Base-by-base conservation (phyloP, 768 basidiomycete genomes). In the Xerocomellus chrysenteron region DNA sequence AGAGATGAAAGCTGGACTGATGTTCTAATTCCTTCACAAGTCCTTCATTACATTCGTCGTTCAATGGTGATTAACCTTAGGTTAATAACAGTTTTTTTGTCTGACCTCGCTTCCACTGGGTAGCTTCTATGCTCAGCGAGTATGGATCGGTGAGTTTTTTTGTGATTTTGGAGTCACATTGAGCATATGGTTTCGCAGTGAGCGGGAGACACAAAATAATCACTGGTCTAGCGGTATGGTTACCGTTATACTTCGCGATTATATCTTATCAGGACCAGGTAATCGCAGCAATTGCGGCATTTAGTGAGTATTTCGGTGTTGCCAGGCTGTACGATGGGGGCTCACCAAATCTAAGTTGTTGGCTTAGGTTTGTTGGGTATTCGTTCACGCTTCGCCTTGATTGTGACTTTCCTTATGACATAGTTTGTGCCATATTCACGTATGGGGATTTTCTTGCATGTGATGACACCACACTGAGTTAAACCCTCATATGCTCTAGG, bases 61-160 rank as follows among this genome's bases (percentile, higher is more conserved):
- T 46, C 52, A 55, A 54, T 54, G 55, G 55, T 55, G 24, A 55
- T 19, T 39, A 10, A 2, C 21, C 9, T 40, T 16, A 8, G 4
- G n/a, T 36, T 54, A 16, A 40, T 5, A 28, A 28, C 36, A 17
- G 33, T 24, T 36, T 14, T n/a, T 14, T 24, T 36, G 5, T 37
- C 55, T 54, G 43, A 56, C 36, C 43, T 9, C 30, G 24, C 30
- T 26, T 32, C 26, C 17, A 19, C 36, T 17, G n/a, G 28, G 13
- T 37, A 56, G 55, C 28, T 56, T 54, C 37, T 47, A 46, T 55
- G 44, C 28, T 41, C 55, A 54, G 24, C 55, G 55, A 35, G 52
- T 46, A n/a, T 55, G 55, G 55, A 55, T 56, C 9, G 17, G 52
- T 56, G 35, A 56, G 55, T 28, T 37, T 9, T n/a, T 39, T 39